Evolutionary conservation across 768 basidiomycete species (phyloP), one percentile per base, ranked within the genome.

Genomic region (Mycena rosella): DNA sequence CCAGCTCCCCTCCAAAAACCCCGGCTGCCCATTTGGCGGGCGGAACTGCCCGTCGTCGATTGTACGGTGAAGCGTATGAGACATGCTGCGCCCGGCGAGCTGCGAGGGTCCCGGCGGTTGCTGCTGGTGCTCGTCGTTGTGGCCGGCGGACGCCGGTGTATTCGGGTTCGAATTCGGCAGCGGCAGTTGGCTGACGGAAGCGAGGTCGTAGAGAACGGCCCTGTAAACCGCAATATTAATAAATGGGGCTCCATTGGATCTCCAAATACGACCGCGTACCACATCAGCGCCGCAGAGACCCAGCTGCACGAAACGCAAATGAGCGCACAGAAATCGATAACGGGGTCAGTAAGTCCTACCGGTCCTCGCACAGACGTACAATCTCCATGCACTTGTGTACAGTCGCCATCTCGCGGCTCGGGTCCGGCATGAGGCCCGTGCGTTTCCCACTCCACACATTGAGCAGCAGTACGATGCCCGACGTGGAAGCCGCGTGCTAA

Each of bases 371-470:
- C 34, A 70, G 64, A 48, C 78, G 78, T 27, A 91, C 79, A 4
- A 87, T 80, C n/a, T 86, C 78, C 75, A 90, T 81, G 73, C 89
- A 91, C 61, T 84, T 83, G 61, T 87, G 81, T 11, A 92, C 88
- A 72, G 90, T 88, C 55, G 82, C 80, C 74, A 90, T 82, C 57
- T 90, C 88, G 56, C 84, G 79, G 57, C 79, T 78, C n/a, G 83
- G 81, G 71, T 89, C 85, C 1, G 81, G 80, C 3, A 79, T 77
- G 32, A 81, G 67, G 6, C 88, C 85, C 40, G 81, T 82, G 65
- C 83, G 81, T 72, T 82, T 86, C n/a, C 84, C 87, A 65, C 84
- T 89, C 91, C 87, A 92, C 17, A 91, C 87, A 60, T 88, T 89
- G 68, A 93, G 80, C 44, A 93, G 78, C 11, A 92, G 81, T 5